Evolutionary conservation across 148 eudicot species (phyloP).

Genomic region (Rhododendron kiyosumense): DNA sequence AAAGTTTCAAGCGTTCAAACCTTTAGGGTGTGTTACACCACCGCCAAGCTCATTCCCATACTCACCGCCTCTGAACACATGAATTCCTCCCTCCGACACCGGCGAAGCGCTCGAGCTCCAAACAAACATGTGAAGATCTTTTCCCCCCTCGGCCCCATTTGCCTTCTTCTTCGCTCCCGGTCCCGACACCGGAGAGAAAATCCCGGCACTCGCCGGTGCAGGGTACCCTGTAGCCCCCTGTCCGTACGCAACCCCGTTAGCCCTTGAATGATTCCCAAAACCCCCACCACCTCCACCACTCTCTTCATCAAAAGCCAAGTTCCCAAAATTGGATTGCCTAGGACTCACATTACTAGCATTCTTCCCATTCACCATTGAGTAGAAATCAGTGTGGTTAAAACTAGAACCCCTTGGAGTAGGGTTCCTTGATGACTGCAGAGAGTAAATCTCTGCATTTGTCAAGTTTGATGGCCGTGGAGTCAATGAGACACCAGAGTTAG

Average conservation of each 20-base stretch:
- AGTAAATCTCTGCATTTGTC: constrained; percentile 90
- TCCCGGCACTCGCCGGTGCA: constrained; percentile 58
- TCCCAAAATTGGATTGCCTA: constrained; percentile 78
- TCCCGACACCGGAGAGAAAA: constrained; percentile 43
- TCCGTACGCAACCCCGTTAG: constrained; percentile 53
- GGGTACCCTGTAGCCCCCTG: constrained; percentile 57
- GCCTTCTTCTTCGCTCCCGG: constrained; percentile 69
- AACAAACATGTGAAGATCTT: constrained; percentile 81
- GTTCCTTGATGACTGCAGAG: constrained; percentile 68
- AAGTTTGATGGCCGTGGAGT: constrained; percentile 72
- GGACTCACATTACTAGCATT: constrained; percentile 49
- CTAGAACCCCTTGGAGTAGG: constrained; percentile 87
- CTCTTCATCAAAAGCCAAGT: constrained; percentile 70
- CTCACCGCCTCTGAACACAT: constrained; percentile 77
- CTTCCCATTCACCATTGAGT: constrained; percentile 66
- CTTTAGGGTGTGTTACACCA: constrained; percentile 61
- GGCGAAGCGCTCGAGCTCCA: constrained; percentile 88
- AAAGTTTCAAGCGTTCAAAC: constrained; percentile 21
- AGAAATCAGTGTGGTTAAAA: constrained; percentile 81
- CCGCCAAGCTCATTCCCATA: constrained; percentile 52
- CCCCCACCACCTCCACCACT: constrained; percentile 27
- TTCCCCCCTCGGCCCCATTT: constrained; percentile 35
- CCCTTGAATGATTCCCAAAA: constrained; percentile 25
- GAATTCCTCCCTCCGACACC: constrained; percentile 83
- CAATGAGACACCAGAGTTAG: constrained; percentile 26